These are phyloP conservation scores for Rubroboletus pulcherrimus DNA, from an alignment of 768 basidiomycete species.

Conservation along the genomic window DNA sequence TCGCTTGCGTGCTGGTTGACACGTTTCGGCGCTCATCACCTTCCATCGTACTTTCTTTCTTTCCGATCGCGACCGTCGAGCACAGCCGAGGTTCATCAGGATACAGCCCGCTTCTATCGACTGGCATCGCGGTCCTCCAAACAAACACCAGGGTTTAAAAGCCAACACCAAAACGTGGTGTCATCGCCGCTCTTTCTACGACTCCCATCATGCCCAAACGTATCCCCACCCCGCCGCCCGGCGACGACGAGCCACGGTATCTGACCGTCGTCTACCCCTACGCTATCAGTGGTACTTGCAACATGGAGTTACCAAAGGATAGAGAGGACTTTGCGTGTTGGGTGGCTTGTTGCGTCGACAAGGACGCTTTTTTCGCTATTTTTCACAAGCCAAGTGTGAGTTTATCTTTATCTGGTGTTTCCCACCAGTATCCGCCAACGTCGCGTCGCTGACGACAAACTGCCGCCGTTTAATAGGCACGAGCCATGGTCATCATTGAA, in stretches of 20 bases:
- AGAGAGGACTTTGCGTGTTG: slow-evolving; percentile 38
- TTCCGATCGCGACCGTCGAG: neutral
- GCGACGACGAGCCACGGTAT: slow-evolving; percentile 43
- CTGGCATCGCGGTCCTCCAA: slow-evolving; percentile 2
- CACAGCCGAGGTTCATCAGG: neutral
- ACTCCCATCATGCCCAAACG: slow-evolving; percentile 39
- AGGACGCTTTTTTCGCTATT: slow-evolving; percentile 35
- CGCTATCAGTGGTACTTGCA: slow-evolving; percentile 35
- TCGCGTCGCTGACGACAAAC: neutral
- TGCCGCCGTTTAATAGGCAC: slow-evolving; percentile 29
- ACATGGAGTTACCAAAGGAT: slow-evolving; percentile 39
- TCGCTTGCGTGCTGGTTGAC: neutral
- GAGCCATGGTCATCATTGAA: slow-evolving; percentile 44
- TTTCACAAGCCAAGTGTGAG: slow-evolving; percentile 45
- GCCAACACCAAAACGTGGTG: neutral
- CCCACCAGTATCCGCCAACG: neutral
- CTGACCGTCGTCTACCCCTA: slow-evolving; percentile 45
- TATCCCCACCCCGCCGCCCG: slow-evolving; percentile 38
- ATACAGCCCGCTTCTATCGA: neutral
- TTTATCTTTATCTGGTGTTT: neutral
- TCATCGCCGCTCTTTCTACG: neutral
- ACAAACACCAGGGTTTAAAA: neutral
- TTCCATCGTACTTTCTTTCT: neutral
- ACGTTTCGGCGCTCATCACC: neutral
- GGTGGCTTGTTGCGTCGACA: slow-evolving; percentile 40